Base-by-base conservation (phyloP, 1,284 basidiomycete species). In the Boletus smithii region DNA sequence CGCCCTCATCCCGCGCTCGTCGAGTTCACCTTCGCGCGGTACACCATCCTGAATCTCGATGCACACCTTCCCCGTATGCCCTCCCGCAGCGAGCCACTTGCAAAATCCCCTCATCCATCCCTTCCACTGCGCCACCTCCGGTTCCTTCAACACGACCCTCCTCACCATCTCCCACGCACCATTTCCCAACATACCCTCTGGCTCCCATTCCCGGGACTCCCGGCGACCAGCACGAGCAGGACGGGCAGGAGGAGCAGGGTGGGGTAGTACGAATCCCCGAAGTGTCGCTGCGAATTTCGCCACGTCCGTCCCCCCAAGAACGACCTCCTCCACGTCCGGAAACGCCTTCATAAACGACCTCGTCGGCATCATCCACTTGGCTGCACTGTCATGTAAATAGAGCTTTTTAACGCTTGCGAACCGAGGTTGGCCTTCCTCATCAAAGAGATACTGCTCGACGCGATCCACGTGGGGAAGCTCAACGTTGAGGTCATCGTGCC, bases 261-360 rank as follows among this genome's bases (percentile, higher is more conserved):
- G 14, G 8, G 18, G n/a, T 14, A 11, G 22, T 9, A 59, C 57
- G 29, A 45, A 44, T 13, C 56, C 45, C 8, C 40, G 40, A 16
- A 60, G 46, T 4, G 50, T 49, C 8, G 56, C 46, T 8, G 50
- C 43, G 16, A 62, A 61, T 1, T 38, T 44, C 0, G 16, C 30
- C 7, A 53, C 49, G 27, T 58, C 58, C n/a, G 20, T 23, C 0
- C 58, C 58, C 4, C 55, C 55, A 2, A 58, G 48, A 4, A 51
- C 33, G 22, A 59, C 45, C 30, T 55, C 55, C 16, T 56, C 50
- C 13, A 46, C 41, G 5, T 53, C 46, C 11, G 49, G 55, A 45
- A 62, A 62, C 11, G 55, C 60, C 26, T 31, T 44, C 13, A 60
- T 38, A 2, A 58, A 48, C 14, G 58, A 48, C 18, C 51, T 43